phyloP scores from a whole-genome alignment of 371 early-diverging fungal species.

The Mucor circinelloides region DNA sequence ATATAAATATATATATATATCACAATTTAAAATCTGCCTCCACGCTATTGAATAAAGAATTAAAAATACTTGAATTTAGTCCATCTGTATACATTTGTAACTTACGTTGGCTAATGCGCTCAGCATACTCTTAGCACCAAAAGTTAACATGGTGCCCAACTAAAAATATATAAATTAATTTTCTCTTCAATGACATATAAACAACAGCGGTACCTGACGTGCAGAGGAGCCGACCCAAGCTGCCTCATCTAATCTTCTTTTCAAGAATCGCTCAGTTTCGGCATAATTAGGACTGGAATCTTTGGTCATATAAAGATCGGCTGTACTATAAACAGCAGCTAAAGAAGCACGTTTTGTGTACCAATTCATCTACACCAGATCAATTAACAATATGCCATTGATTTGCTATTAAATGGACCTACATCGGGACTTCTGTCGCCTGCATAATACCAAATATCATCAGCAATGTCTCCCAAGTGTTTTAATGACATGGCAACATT shows the following conservation, averaged over 20 bases:
- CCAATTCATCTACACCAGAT: conserved; percentile 76
- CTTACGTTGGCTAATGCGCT: conserved; percentile 46
- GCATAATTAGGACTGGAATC: conserved; percentile 74
- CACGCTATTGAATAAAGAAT: conserved; percentile 12
- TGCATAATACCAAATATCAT: conserved; percentile 88
- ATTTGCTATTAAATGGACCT: conserved; percentile 24
- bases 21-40: conserved; percentile 17
- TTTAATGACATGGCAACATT: conserved; percentile 72
- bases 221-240: conserved; percentile 62
- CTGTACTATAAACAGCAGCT: conserved; percentile 80
- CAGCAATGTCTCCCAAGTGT: conserved; percentile 73
- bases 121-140: conserved; percentile 46
- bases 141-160: conserved; percentile 48
- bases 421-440: conserved; percentile 86
- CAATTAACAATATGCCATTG: not conserved
- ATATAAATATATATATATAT: not conserved
- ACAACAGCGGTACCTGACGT: conserved; percentile 42
- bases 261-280: conserved; percentile 78
- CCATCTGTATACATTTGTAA: not conserved
- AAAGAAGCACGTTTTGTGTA: conserved; percentile 82
- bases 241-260: conserved; percentile 74
- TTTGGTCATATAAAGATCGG: conserved; percentile 90
- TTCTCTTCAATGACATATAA: not conserved
- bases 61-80: not conserved
- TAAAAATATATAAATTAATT: conserved; percentile 12